Conservation (phyloP, 2,329 filamentous ascomycete genomes). For the Neurospora sp. region DNA sequence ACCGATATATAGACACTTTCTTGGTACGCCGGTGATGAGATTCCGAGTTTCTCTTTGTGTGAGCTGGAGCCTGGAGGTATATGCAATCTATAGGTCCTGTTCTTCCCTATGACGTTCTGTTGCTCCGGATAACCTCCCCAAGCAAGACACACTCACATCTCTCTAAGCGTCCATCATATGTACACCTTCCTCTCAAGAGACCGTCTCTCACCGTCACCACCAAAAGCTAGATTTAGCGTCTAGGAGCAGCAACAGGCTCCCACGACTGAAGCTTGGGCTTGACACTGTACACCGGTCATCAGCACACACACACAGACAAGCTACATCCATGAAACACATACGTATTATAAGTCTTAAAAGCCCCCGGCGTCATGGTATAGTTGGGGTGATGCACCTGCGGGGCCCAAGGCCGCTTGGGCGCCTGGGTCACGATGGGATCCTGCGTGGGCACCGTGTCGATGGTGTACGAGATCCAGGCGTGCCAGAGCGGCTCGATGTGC, state of each 20-base stretch:
- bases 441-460: conserved; percentile 76
- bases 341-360: conserved; percentile 94
- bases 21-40: neutral
- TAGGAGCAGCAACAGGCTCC: conserved; percentile 23
- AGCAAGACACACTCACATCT: neutral
- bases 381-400: conserved; percentile 60
- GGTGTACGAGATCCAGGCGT: conserved; percentile 92
- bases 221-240: conserved; percentile 12
- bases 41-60: neutral
- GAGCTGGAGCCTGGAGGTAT: neutral
- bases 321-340: conserved; percentile 32
- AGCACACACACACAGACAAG: neutral
- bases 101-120: neutral
- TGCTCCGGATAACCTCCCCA: neutral
- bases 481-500: conserved; percentile 94
- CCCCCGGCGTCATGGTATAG: conserved; percentile 63
- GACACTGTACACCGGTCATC: conserved; percentile 15
- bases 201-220: conserved; percentile 2
- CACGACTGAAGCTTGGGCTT: conserved; percentile 27
- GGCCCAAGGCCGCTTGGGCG: conserved; percentile 59
- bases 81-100: neutral
- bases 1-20: neutral
- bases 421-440: conserved; percentile 60
- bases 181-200: neutral
- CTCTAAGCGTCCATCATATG: neutral